Evolutionary conservation across 805 yeast genomes (phyloP).

Genomic region (Wickerhamiella galacta): DNA sequence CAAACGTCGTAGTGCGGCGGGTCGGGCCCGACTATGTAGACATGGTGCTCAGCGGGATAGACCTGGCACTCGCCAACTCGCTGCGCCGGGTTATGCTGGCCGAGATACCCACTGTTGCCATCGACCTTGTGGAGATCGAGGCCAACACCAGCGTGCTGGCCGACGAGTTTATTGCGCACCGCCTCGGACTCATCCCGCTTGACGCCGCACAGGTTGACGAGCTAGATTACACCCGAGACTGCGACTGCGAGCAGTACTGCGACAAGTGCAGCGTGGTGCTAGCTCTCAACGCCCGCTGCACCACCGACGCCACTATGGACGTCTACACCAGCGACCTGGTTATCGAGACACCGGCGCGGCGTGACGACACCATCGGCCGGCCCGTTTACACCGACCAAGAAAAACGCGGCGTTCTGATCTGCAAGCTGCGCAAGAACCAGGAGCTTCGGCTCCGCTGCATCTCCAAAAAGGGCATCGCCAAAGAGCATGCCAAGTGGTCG

Average conservation of each 20-base stretch:
- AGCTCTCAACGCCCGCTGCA: constrained; percentile 75
- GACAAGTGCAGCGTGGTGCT: constrained; percentile 85
- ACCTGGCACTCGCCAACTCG: constrained; percentile 82
- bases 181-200: constrained; percentile 84
- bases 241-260: constrained; percentile 96
- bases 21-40: constrained; percentile 79
- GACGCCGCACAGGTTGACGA: constrained; percentile 71
- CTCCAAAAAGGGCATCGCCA: constrained; percentile 93
- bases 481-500: constrained; percentile 98
- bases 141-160: constrained; percentile 88
- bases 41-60: constrained; percentile 73
- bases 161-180: constrained; percentile 88
- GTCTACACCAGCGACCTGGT: constrained; percentile 73
- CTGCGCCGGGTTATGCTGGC: constrained; percentile 82
- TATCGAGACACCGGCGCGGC: constrained; percentile 27
- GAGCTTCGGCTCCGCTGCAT: constrained; percentile 78
- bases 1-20: constrained; percentile 76
- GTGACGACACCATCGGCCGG: constrained; percentile 41
- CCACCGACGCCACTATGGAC: constrained; percentile 71
- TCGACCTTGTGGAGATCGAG: constrained; percentile 88
- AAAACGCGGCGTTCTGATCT: constrained; percentile 72
- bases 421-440: constrained; percentile 84
- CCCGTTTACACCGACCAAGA: constrained; percentile 73
- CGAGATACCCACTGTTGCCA: constrained; percentile 95
- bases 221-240: constrained; percentile 78